phyloP scores from a whole-genome alignment of 768 basidiomycete genomes.

The Kwoniella dendrophila region DNA sequence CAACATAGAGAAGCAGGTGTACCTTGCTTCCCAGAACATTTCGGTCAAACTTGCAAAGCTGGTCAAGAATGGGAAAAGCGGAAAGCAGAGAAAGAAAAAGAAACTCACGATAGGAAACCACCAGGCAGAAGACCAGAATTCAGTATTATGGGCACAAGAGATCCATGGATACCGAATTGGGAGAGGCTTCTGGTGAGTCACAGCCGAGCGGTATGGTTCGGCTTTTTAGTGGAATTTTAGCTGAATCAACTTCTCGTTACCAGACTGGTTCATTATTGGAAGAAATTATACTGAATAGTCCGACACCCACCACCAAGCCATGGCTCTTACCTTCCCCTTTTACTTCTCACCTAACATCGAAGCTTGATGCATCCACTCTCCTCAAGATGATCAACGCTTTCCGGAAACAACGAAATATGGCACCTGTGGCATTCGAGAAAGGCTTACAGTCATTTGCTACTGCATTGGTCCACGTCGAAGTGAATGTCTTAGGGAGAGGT shows the following conservation, averaged over 20 bases:
- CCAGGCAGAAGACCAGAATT: conserved; percentile 83
- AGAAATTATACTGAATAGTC: conserved; percentile 53
- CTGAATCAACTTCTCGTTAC: not conserved
- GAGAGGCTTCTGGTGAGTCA: conserved; percentile 30
- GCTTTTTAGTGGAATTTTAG: not conserved
- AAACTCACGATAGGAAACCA: conserved; percentile 75
- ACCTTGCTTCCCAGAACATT: conserved; percentile 79
- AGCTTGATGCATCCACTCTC: conserved; percentile 39
- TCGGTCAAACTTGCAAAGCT: conserved; percentile 62
- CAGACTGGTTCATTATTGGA: conserved; percentile 20
- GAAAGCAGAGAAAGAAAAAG: conserved; percentile 63
- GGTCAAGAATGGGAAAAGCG: conserved; percentile 62
- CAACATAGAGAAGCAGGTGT: conserved; percentile 80
- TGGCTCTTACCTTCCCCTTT: conserved; percentile 70
- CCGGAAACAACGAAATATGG: conserved; percentile 63
- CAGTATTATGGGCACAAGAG: conserved; percentile 65
- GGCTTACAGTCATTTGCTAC: conserved; percentile 62
- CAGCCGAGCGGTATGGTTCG: not conserved
- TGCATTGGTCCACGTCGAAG: conserved; percentile 69
- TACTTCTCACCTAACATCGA: conserved; percentile 43
- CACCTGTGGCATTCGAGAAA: conserved; percentile 56
- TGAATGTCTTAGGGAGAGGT: conserved; percentile 69
- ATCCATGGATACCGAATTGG: conserved; percentile 81
- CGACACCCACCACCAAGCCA: conserved; percentile 52
- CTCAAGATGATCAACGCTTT: conserved; percentile 63